These are phyloP conservation scores for Ceratocystis huliohia DNA, from an alignment of 2,329 filamentous ascomycete species.

Conservation along the genomic window DNA sequence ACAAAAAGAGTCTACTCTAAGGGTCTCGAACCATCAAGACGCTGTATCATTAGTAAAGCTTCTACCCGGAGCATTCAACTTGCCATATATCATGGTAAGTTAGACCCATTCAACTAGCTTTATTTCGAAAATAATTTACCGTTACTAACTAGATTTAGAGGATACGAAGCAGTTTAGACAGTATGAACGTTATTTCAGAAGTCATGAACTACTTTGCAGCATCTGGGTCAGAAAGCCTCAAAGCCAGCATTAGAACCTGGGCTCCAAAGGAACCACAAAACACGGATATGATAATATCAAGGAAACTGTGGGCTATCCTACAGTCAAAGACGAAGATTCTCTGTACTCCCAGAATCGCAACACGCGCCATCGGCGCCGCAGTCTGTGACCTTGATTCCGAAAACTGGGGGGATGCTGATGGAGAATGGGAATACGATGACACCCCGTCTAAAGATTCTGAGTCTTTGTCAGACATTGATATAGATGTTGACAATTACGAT, in stretches of 20 bases:
- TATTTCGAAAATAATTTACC: not conserved
- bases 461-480: slow-evolving; percentile 18
- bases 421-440: slow-evolving; percentile 8
- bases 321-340: slow-evolving; percentile 19
- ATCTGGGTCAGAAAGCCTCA: slow-evolving; percentile 18
- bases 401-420: slow-evolving; percentile 12
- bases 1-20: not conserved
- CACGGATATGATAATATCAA: slow-evolving; percentile 9
- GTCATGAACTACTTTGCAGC: slow-evolving; percentile 19
- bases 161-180: slow-evolving; percentile 10
- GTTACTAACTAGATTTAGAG: slow-evolving; percentile 9
- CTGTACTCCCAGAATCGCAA: not conserved
- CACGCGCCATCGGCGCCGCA: not conserved
- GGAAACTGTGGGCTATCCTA: slow-evolving; percentile 17
- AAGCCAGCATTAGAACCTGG: slow-evolving; percentile 12
- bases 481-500: slow-evolving; percentile 5
- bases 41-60: slow-evolving; percentile 15
- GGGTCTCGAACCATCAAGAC: slow-evolving; percentile 22
- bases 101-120: not conserved
- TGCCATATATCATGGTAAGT: slow-evolving; percentile 16
- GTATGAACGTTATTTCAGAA: slow-evolving; percentile 19
- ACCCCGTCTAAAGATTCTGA: not conserved
- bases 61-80: slow-evolving; percentile 19
- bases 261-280: not conserved
- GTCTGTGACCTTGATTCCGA: slow-evolving; percentile 7